Percentiles rank a stretch among this genome's conserved stretches.
These are phyloP conservation scores for Serendipita sp. DNA, from an alignment of 768 basidiomycete species.

Conservation along the genomic window DNA sequence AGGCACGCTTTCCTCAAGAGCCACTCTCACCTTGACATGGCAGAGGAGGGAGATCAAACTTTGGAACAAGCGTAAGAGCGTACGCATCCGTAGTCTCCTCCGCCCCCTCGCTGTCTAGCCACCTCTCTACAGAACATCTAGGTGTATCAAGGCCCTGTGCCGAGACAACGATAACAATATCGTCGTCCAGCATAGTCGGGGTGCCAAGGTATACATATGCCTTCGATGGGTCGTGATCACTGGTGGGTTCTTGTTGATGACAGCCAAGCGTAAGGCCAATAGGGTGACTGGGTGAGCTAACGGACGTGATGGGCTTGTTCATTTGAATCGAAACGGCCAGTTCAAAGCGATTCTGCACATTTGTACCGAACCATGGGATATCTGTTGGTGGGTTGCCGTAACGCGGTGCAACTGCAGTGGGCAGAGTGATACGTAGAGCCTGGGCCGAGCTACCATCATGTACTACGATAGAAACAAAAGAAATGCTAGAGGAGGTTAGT, in stretches of 20 bases:
- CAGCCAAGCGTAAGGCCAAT: constrained; percentile 14
- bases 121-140: constrained; percentile 36
- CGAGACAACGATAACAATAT: constrained; percentile 35
- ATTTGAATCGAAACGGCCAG: constrained; percentile 9
- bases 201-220: not conserved
- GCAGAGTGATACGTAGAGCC: constrained; percentile 16
- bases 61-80: not conserved
- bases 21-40: not conserved
- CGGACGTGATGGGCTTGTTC: not conserved
- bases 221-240: constrained; percentile 16
- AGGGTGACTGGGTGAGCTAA: too few relatives aligned
- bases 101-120: not conserved
- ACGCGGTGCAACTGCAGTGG: constrained; percentile 8
- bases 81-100: constrained; percentile 3
- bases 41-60: not conserved
- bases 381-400: constrained; percentile 7
- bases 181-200: constrained; percentile 25
- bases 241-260: constrained; percentile 25
- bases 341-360: constrained; percentile 6
- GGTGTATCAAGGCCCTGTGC: constrained; percentile 36
- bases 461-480: not conserved
- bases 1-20: not conserved
- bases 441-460: constrained; percentile 17
- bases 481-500: not conserved
- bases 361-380: not conserved